Percentiles rank a stretch among this genome's conserved stretches.
These are phyloP conservation scores for Rhododendron henanense DNA, from an alignment of 148 eudicot species.

Conservation along the genomic window DNA sequence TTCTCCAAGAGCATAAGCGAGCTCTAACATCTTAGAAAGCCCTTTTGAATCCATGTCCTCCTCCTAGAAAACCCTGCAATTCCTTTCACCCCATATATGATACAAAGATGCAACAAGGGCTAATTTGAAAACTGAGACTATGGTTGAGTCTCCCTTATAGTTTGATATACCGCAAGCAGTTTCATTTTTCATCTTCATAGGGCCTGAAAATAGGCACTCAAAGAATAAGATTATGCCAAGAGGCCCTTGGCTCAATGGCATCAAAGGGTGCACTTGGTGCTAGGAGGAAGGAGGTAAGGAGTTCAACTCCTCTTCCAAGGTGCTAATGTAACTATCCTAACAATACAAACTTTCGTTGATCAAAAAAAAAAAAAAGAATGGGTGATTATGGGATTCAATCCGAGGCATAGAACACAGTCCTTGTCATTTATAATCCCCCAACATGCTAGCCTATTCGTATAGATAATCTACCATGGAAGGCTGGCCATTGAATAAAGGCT, in stretches of 20 bases:
- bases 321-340: too few relatives aligned
- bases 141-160: neutral
- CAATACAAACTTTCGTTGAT: too few relatives aligned
- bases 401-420: neutral
- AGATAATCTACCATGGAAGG: too few relatives aligned
- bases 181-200: neutral
- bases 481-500: neutral
- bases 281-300: too few relatives aligned
- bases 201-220: neutral
- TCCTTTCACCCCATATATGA: neutral
- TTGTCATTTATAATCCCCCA: neutral
- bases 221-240: too few relatives aligned
- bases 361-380: neutral
- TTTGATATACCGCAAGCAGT: neutral
- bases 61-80: neutral
- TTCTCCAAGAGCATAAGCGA: neutral
- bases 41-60: neutral
- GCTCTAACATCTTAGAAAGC: neutral
- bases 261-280: too few relatives aligned
- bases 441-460: neutral
- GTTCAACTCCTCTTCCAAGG: too few relatives aligned
- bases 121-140: neutral
- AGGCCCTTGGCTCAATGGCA: too few relatives aligned
- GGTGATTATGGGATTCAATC: neutral
- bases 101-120: neutral